Evolutionary conservation across 2,329 filamentous ascomycete genomes (phyloP), one percentile per base, ranked within the genome.

Genomic region (Ophiostoma triangulosporum): DNA sequence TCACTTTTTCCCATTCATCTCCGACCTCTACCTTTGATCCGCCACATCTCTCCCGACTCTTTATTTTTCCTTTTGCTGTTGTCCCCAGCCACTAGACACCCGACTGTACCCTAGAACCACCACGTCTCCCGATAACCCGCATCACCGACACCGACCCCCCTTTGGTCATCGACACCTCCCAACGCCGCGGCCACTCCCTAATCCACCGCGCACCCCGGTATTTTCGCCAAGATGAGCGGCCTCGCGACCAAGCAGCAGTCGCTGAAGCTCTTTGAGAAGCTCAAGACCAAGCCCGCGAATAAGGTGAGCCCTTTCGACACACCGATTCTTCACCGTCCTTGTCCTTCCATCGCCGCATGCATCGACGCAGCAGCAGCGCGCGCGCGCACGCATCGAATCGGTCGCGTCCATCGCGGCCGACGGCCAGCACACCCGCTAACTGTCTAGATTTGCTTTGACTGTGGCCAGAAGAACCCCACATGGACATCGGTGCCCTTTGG

Each of bases 401-500:
- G n/a, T n/a, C 32, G 11, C 32, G 15, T 35, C 1, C 32, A 35
- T 35, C 32, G 32, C 32, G 11, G 2, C 32, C 32, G n/a, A 22
- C 8, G n/a, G 20, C 27, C 9, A 20, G n/a, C 24, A 15, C 22
- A 22, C 2, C 6, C 22, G 12, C 49, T 50, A 9, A 50, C 49
- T 15, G 33, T 24, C 38, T 49, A 95, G 90, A 81, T 95, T 74
- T 98, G 93, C 78, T 98, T 98, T 72, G 93, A 98, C 73, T 98
- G 93, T 71, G 84, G 87, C 67, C 86, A 89, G 64, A 97, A 97
- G 73, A 96, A 96, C 66, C 93, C 93, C 58, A 97, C 93, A 56
- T 98, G 93, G 93, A 95, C 90, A 7, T 97, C 91, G 6, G 90
- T 96, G 31, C 90, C 91, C 11, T 89, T 98, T 60, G 93, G 58